Conservation (phyloP, 768 basidiomycete species). For the Pleurotus sapidus region DNA sequence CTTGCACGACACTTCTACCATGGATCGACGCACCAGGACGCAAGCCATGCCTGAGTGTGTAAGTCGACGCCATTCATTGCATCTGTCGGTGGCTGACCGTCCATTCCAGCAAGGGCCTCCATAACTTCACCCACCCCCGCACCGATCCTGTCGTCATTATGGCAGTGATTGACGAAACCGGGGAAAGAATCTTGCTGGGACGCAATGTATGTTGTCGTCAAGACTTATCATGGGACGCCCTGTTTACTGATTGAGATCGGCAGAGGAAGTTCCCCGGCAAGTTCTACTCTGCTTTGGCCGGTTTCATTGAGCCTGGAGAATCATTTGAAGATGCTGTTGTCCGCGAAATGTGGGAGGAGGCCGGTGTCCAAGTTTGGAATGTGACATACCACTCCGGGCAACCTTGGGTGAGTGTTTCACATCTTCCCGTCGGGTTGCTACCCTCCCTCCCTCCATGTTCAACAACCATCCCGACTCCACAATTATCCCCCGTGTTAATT, state of each 20-base stretch:
- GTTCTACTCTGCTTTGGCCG: conserved; percentile 89
- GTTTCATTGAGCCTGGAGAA: conserved; percentile 94
- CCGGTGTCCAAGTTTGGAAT: conserved; percentile 83
- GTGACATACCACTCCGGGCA: conserved; percentile 84
- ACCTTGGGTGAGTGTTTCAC: conserved; percentile 64
- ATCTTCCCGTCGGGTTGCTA: neutral
- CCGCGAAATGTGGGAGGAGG: conserved; percentile 95
- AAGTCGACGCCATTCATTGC: conserved; percentile 19
- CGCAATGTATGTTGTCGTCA: conserved; percentile 56
- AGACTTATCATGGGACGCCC: conserved; percentile 6
- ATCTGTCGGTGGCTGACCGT: conserved; percentile 4
- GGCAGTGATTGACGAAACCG: conserved; percentile 75
- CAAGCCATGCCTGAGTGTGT: conserved; percentile 74
- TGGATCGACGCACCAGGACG: conserved; percentile 65
- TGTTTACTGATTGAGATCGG: neutral
- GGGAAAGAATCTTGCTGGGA: conserved; percentile 85
- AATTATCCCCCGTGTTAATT: neutral
- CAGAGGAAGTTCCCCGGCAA: conserved; percentile 65
- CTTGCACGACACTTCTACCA: conserved; percentile 72
- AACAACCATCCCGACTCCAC: neutral
- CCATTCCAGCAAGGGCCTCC: conserved; percentile 65
- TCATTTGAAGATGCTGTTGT: conserved; percentile 91
- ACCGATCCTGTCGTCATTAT: conserved; percentile 93
- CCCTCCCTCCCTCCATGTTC: neutral
- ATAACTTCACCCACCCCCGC: conserved; percentile 82